A percentile compares a stretch with the other conserved stretches of the same genome.
These are phyloP conservation scores for Lomentospora prolificans DNA, from an alignment of 2,329 filamentous ascomycete genomes.

Conservation along the genomic window DNA sequence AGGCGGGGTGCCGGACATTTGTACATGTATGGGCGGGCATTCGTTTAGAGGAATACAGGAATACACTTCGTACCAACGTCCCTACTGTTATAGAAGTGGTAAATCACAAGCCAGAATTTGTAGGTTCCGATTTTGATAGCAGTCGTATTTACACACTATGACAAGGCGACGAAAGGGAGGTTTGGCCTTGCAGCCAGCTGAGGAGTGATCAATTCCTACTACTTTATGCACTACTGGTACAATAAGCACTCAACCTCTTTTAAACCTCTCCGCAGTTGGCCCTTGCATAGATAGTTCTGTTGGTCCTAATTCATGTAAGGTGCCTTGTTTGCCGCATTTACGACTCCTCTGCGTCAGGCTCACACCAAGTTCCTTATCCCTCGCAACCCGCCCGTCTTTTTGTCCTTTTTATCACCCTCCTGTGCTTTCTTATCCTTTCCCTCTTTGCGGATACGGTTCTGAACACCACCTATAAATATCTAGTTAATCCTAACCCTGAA, in stretches of 20 bases:
- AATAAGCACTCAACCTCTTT: too few species aligned
- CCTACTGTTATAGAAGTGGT: too few species aligned
- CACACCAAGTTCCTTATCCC: slow-evolving; percentile 24
- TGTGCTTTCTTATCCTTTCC: slow-evolving; percentile 36
- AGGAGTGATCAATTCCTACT: neutral
- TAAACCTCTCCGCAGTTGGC: too few species aligned
- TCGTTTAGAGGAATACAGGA: too few species aligned
- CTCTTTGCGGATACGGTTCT: slow-evolving; percentile 38
- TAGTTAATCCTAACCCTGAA: neutral
- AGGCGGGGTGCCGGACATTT: too few species aligned
- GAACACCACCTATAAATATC: slow-evolving; percentile 31
- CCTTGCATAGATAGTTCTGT: neutral
- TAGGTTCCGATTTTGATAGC: too few species aligned
- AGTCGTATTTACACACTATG: too few species aligned
- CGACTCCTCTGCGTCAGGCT: neutral
- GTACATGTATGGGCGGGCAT: too few species aligned
- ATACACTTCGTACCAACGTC: too few species aligned
- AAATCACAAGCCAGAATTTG: too few species aligned
- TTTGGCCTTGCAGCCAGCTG: neutral
- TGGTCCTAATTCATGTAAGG: neutral
- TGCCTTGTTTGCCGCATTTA: neutral
- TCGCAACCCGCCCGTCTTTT: slow-evolving; percentile 21
- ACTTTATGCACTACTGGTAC: neutral
- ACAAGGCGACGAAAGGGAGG: too few species aligned
- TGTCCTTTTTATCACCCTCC: slow-evolving; percentile 28